A percentile compares a stretch with the other conserved stretches of the same genome.
Conservation (phyloP, 768 basidiomycete species). For the Pleurotus tuoliensis region DNA sequence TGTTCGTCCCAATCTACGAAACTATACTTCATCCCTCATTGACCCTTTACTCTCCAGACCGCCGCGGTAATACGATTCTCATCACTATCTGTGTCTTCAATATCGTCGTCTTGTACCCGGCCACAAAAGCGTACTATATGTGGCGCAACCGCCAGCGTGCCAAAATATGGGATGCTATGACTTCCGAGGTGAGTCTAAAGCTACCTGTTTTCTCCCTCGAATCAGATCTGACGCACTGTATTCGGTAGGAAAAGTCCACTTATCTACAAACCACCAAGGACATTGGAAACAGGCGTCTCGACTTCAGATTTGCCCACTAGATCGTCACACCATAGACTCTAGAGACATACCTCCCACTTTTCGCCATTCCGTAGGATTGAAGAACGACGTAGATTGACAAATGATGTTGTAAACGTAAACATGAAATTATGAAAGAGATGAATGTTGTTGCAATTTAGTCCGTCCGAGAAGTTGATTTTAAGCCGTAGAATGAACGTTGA, state of each 20-base stretch:
- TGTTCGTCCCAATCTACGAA: constrained; percentile 30
- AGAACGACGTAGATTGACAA: too few relatives aligned
- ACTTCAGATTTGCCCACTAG: constrained; percentile 61
- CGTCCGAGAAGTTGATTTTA: background rate
- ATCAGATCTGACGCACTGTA: background rate
- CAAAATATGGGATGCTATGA: constrained; percentile 57
- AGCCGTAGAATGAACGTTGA: background rate
- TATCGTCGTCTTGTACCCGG: constrained; percentile 46
- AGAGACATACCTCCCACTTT: too few relatives aligned
- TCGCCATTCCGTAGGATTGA: too few relatives aligned
- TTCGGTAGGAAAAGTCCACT: constrained; percentile 42
- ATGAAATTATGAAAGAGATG: too few relatives aligned
- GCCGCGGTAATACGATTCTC: constrained; percentile 54
- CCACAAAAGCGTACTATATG: constrained; percentile 50
- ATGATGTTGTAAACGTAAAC: too few relatives aligned
- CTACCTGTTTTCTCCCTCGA: background rate
- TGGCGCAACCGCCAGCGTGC: constrained; percentile 55
- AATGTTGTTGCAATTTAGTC: background rate
- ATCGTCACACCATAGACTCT: too few relatives aligned
- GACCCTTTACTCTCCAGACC: constrained; percentile 30
- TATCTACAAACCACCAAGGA: constrained; percentile 60
- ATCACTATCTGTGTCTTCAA: constrained; percentile 51
- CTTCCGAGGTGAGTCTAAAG: constrained; percentile 30
- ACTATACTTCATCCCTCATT: background rate
- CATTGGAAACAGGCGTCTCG: constrained; percentile 55